Evolutionary conservation across 345 rosid genomes (phyloP), one percentile per base, ranked within the genome.

Genomic region (Brassica juncea): DNA sequence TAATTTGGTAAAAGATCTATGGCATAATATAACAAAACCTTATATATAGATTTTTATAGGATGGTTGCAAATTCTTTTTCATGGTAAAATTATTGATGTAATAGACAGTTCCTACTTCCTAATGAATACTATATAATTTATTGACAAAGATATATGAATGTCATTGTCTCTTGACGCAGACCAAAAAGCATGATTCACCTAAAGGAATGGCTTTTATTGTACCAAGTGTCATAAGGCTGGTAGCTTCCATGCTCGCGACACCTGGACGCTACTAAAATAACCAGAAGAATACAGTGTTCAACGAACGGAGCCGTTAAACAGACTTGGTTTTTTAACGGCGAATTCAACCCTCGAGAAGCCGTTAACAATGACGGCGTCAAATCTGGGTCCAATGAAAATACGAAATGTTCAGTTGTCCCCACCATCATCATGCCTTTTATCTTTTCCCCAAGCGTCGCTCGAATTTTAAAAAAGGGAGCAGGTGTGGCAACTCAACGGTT

Each of bases 121-220:
- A 27, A 14, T 55, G 39, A 6, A 7, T 34, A 4, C 5, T 34
- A 34, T 34, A 59, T 25, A 15, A 2, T 12, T 59, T 55, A 37
- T 21, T 15, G 54, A 2, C 5, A 23, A 52, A 1, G 14, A 47
- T 6, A 9, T 27, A 2, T 2, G 3, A 37, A 49, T 44, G 42
- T 63, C 2, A 14, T 52, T 62, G 28, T 34, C 55, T 23, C 42
- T 35, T 35, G 59, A 65, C n/a, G 47, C 47, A 78, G 27, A 71
- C 81, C 81, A 21, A 78, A 57, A 65, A 66, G 6, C 68, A 64
- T 63, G 71, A 63, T 21, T 64, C 76, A 78, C 67, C 11, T 11
- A 65, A 5, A 0, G 16, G 12, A 57, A 57, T 8, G 73, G 82
- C 10, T 57, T 2, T 2, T 5, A 42, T n/a, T 8, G 0, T 0